Percentiles rank a stretch among this genome's conserved stretches.
phyloP scores from a whole-genome alignment of 306 rosid genomes.

The Cucurbita moschata region DNA sequence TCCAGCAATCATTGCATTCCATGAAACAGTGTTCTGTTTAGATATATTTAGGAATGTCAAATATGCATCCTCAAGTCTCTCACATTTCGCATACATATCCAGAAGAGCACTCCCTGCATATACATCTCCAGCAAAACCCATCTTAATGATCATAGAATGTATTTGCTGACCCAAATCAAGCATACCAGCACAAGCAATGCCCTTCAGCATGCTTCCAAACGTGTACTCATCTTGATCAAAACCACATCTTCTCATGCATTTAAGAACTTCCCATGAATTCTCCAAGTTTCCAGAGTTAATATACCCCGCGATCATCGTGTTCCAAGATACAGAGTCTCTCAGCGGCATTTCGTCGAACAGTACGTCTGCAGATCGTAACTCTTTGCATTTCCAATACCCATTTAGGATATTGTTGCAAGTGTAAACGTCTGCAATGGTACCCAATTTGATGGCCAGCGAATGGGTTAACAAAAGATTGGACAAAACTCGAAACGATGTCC shows the following conservation, averaged over 20 bases:
- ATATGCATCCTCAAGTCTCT: slow-evolving; percentile 45
- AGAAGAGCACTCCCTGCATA: slow-evolving; percentile 56
- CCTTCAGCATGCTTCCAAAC: slow-evolving; percentile 66
- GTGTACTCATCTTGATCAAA: slow-evolving; percentile 38
- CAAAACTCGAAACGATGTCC: slow-evolving; percentile 17
- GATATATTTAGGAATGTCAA: slow-evolving; percentile 32
- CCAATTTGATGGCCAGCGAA: slow-evolving; percentile 43
- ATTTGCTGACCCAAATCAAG: slow-evolving; percentile 41
- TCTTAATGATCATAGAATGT: slow-evolving; percentile 46
- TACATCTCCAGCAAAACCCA: slow-evolving; percentile 31
- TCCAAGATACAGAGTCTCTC: slow-evolving; percentile 69
- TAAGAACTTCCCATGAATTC: slow-evolving; percentile 25
- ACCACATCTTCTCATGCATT: slow-evolving; percentile 34
- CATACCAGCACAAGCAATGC: slow-evolving; percentile 22
- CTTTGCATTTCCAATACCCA: slow-evolving; percentile 20
- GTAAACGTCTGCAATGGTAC: slow-evolving; percentile 30
- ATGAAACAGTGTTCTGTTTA: slow-evolving; percentile 36
- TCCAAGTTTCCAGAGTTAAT: slow-evolving; percentile 23
- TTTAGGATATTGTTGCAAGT: slow-evolving; percentile 45
- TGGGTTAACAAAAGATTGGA: slow-evolving; percentile 30
- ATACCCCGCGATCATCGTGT: slow-evolving; percentile 43
- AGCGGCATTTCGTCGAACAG: slow-evolving; percentile 52
- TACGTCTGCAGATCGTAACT: slow-evolving; percentile 23
- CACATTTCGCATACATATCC: slow-evolving; percentile 86
- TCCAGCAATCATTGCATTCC: slow-evolving; percentile 67